Conservation (phyloP, 176 grass and related monocot species). For the Oryza nivara region DNA sequence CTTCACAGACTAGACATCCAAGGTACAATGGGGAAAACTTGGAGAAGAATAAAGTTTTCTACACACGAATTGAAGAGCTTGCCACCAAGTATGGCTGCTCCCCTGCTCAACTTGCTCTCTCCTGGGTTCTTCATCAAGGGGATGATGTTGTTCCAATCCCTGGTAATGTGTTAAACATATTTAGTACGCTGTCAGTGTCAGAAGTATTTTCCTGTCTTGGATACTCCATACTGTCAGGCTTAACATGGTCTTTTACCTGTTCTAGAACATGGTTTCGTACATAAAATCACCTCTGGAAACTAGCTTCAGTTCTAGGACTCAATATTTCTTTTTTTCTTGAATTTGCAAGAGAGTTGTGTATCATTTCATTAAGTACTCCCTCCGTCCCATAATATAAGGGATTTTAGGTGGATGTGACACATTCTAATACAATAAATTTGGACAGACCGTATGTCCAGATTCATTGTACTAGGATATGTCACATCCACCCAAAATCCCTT, state of each 20-base stretch:
- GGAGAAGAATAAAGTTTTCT: slow-evolving; percentile 77
- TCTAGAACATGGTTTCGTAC: not conserved
- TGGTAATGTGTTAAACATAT: slow-evolving; percentile 47
- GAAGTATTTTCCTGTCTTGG: not conserved
- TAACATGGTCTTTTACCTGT: not conserved
- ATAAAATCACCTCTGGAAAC: not conserved
- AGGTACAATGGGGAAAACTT: slow-evolving; percentile 69
- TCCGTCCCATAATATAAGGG: no score
- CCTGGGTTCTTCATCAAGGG: slow-evolving; percentile 77
- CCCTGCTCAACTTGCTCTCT: slow-evolving; percentile 71
- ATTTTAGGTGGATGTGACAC: no score
- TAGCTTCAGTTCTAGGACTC: not conserved
- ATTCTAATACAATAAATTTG: no score
- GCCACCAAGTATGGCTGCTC: slow-evolving; percentile 60
- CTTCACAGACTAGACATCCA: slow-evolving; percentile 57
- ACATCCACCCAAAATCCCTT: no score
- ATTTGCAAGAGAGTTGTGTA: no score
- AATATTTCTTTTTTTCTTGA: not conserved
- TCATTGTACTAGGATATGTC: no score
- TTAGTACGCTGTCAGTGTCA: not conserved
- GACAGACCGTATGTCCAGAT: no score
- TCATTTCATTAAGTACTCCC: no score
- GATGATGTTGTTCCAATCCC: slow-evolving; percentile 74
- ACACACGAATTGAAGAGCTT: slow-evolving; percentile 54
- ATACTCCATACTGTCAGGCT: not conserved